phyloP scores from a whole-genome alignment of 257 asterid genomes.

The Ligustrum vulgare region DNA sequence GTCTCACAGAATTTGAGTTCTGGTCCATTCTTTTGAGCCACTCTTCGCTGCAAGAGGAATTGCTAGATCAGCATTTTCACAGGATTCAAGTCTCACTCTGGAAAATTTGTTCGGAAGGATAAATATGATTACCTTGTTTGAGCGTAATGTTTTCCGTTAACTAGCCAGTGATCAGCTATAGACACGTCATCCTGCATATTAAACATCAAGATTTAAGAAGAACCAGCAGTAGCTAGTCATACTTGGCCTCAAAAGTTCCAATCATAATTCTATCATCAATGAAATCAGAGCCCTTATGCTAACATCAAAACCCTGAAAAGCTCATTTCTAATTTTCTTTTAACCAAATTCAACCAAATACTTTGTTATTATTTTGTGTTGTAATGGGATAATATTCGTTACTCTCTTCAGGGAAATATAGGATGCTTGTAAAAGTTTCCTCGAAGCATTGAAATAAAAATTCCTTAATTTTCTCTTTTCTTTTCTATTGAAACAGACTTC shows the following conservation, averaged over 20 bases:
- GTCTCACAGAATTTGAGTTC: constrained; percentile 47
- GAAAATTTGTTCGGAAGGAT: too few relatives aligned
- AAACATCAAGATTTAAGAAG: neutral
- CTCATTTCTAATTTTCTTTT: neutral
- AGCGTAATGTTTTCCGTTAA: constrained; percentile 85
- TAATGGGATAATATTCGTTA: neutral
- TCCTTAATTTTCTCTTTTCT: neutral
- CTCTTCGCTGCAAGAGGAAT: constrained; percentile 67
- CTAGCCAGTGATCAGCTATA: constrained; percentile 81
- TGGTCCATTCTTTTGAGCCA: constrained; percentile 88
- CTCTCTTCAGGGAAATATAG: neutral
- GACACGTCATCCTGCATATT: constrained; percentile 84
- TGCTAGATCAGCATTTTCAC: constrained; percentile 2
- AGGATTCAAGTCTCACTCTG: neutral
- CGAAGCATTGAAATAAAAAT: neutral
- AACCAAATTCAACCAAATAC: too few relatives aligned
- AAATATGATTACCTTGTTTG: constrained; percentile 59
- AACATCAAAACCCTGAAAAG: neutral
- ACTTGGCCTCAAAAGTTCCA: neutral
- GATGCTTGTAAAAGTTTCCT: neutral
- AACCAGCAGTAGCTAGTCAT: neutral
- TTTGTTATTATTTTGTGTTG: neutral
- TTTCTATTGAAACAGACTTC: neutral
- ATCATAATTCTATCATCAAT: neutral
- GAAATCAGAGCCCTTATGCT: neutral